These are phyloP conservation scores for Cryptomeria japonica DNA, from an alignment of 75 land plant species.

Conservation along the genomic window DNA sequence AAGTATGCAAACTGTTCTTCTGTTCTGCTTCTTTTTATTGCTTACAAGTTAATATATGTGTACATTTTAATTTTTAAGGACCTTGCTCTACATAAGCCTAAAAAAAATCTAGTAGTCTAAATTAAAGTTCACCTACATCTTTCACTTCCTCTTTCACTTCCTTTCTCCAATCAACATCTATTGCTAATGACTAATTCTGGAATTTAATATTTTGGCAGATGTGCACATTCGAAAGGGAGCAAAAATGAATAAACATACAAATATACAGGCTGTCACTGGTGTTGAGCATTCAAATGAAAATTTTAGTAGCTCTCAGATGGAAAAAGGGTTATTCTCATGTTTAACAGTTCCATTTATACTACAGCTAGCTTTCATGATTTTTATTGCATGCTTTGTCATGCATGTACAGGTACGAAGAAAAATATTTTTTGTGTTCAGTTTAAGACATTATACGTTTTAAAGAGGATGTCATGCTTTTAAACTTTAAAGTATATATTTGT, in stretches of 20 bases:
- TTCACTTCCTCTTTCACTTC: not conserved
- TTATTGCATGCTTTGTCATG: conserved; percentile 80
- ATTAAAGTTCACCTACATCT: not conserved
- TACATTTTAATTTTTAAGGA: not conserved
- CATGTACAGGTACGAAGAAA: conserved; percentile 81
- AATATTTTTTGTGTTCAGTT: conserved; percentile 5
- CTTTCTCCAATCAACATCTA: not conserved
- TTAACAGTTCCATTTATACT: conserved; percentile 63
- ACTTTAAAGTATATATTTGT: not conserved
- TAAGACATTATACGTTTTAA: conserved; percentile 4
- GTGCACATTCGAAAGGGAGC: not conserved
- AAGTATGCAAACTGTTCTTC: not conserved
- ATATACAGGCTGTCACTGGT: not conserved
- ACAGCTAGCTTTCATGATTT: conserved; percentile 74
- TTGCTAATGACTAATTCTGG: not conserved
- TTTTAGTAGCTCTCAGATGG: conserved; percentile 3
- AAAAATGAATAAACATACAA: not conserved
- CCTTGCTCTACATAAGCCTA: not conserved
- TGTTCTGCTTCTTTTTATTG: not conserved
- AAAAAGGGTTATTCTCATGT: conserved; percentile 41
- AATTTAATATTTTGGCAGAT: conserved; percentile 13
- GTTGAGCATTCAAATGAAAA: not conserved
- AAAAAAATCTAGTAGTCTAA: not conserved
- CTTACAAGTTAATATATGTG: not conserved
- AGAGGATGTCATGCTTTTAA: not conserved